Percentiles rank a stretch among this genome's conserved stretches.
Conservation (phyloP, 805 yeast genomes). For the Candida orba region DNA sequence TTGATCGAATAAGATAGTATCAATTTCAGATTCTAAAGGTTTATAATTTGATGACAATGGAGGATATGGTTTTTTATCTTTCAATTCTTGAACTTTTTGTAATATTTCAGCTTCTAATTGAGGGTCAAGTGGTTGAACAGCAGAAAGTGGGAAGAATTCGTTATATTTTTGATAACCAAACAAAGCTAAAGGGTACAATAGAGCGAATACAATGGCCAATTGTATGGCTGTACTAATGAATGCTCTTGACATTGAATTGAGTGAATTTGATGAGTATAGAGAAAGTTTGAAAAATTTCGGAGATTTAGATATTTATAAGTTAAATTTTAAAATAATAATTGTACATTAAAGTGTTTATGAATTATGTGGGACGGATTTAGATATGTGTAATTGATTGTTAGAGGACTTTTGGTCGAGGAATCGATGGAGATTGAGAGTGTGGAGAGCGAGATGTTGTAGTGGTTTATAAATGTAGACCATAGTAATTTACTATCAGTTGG, state of each 20-base stretch:
- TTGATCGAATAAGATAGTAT: slow-evolving; percentile 1
- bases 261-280: too few species aligned
- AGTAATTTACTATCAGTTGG: too few species aligned
- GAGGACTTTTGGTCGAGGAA: too few species aligned
- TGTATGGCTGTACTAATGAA: background rate
- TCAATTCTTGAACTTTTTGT: slow-evolving; percentile 1
- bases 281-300: too few species aligned
- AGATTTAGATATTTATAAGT: too few species aligned
- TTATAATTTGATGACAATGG: slow-evolving; percentile 1
- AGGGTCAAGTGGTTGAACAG: background rate
- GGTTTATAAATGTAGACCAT: too few species aligned
- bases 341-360: too few species aligned
- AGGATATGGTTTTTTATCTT: background rate
- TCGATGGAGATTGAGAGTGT: too few species aligned
- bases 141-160: background rate
- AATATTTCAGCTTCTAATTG: background rate
- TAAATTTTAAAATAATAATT: too few species aligned
- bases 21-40: background rate
- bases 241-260: background rate
- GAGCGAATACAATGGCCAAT: background rate
- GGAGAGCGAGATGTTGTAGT: too few species aligned
- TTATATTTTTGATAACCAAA: background rate
- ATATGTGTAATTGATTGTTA: too few species aligned
- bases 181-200: background rate
- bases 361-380: background rate